Percentiles rank a stretch among this genome's conserved stretches.
These are phyloP conservation scores for Kurtzmaniella fragi DNA, from an alignment of 805 yeast species.

Conservation along the genomic window DNA sequence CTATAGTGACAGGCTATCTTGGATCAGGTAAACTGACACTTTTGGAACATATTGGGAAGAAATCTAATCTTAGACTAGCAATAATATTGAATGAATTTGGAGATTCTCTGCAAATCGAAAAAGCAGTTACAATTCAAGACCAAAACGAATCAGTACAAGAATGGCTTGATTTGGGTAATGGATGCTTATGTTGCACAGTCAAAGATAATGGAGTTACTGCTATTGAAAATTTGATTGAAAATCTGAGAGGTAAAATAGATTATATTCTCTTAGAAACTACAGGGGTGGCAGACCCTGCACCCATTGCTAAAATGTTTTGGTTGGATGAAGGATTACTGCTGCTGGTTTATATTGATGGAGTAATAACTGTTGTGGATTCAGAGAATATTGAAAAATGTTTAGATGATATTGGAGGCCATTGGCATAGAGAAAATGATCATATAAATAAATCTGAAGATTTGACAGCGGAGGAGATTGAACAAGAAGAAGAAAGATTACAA, in stretches of 20 bases:
- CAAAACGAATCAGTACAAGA: constrained; percentile 63
- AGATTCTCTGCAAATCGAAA: constrained; percentile 85
- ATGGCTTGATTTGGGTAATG: constrained; percentile 96
- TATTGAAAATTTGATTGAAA: constrained; percentile 77
- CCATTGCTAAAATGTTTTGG: constrained; percentile 97
- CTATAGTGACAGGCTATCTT: constrained; percentile 89
- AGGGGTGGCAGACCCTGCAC: constrained; percentile 97
- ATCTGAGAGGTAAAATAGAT: constrained; percentile 71
- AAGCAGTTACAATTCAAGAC: constrained; percentile 66
- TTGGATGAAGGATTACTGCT: constrained; percentile 84
- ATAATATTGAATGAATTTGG: constrained; percentile 92
- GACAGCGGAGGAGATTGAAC: constrained; percentile 24
- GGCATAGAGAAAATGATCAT: constrained; percentile 45
- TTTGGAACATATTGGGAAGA: constrained; percentile 65
- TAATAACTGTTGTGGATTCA: constrained; percentile 80
- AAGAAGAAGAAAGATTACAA: constrained; percentile 23
- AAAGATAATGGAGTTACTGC: constrained; percentile 94
- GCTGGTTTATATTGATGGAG: constrained; percentile 85
- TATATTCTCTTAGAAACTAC: constrained; percentile 92
- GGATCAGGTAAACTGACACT: constrained; percentile 94
- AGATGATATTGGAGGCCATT: constrained; percentile 68
- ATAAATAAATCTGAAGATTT: constrained; percentile 15
- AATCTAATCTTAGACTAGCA: constrained; percentile 73
- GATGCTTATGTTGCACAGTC: constrained; percentile 94
- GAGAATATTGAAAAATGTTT: constrained; percentile 61